Evolutionary conservation across 331 rosid species (phyloP).

Genomic region (Pyrus hybrid): DNA sequence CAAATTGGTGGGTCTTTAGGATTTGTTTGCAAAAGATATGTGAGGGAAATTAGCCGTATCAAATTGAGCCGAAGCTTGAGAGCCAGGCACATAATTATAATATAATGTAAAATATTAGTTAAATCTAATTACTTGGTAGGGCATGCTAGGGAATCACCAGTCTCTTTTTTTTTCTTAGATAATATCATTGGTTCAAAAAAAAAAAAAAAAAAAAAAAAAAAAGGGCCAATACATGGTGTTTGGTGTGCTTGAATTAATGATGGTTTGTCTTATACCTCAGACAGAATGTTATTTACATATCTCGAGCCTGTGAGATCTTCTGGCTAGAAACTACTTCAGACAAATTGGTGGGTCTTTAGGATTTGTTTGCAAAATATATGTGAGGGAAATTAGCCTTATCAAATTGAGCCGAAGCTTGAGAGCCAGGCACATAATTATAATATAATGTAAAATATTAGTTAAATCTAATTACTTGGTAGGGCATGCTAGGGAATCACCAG

Average conservation of each 20-base stretch:
- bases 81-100: not conserved
- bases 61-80: not conserved
- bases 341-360: conserved; percentile 3
- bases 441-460: not conserved
- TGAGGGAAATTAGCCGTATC: not conserved
- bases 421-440: not conserved
- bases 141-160: no score
- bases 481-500: no score
- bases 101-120: not conserved
- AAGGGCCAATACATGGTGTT: not conserved
- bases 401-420: not conserved
- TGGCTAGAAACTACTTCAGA: not conserved
- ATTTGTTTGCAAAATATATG: not conserved
- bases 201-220: no score
- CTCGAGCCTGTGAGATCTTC: not conserved
- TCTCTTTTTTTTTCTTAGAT: no score
- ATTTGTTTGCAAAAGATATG: not conserved
- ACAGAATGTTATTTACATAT: not conserved
- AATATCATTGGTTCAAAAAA: no score
- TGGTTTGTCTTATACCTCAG: not conserved
- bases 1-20: conserved; percentile 3
- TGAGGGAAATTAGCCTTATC: not conserved
- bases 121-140: not conserved
- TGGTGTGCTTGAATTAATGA: not conserved
- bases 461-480: not conserved